Percentiles rank a stretch among this genome's conserved stretches.
These are phyloP conservation scores for Alternaria longipes DNA, from an alignment of 2,329 filamentous ascomycete species.

Conservation along the genomic window DNA sequence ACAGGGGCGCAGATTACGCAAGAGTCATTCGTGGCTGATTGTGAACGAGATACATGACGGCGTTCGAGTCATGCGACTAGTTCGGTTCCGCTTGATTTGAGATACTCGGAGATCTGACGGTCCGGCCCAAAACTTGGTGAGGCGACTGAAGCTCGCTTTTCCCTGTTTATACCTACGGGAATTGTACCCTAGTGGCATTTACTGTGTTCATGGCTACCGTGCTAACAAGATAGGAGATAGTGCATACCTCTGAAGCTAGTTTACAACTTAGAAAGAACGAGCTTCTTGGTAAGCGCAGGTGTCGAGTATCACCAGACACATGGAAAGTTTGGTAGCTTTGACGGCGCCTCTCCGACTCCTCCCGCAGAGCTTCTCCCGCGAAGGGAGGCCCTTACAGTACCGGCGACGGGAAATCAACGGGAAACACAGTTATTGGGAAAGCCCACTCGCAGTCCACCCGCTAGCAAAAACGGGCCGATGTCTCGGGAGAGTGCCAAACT, in stretches of 20 bases:
- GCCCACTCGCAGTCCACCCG: constrained; percentile 11
- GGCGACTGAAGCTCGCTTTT: neutral
- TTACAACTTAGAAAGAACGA: neutral
- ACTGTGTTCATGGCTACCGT: neutral
- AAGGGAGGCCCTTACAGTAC: constrained; percentile 17
- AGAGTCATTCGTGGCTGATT: constrained; percentile 6
- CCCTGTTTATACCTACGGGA: neutral
- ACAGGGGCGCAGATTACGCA: neutral
- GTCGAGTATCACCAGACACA: constrained; percentile 8
- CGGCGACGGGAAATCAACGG: constrained; percentile 7
- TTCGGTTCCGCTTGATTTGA: constrained; percentile 10
- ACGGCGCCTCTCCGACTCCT: constrained; percentile 16
- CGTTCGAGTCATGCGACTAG: constrained; percentile 10
- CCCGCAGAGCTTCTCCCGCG: constrained; percentile 20
- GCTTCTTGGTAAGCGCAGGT: neutral
- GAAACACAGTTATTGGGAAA: constrained; percentile 10
- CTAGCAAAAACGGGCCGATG: constrained; percentile 24
- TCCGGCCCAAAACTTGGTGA: constrained; percentile 9
- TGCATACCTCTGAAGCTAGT: neutral
- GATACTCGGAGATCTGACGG: constrained; percentile 4
- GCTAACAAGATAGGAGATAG: neutral
- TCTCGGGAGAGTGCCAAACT: constrained; percentile 21
- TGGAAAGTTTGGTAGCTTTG: constrained; percentile 10
- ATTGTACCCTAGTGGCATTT: neutral
- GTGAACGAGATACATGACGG: neutral